Conservation (phyloP, 2,329 filamentous ascomycete species). For the Phaeosphaeriaceae sp. region DNA sequence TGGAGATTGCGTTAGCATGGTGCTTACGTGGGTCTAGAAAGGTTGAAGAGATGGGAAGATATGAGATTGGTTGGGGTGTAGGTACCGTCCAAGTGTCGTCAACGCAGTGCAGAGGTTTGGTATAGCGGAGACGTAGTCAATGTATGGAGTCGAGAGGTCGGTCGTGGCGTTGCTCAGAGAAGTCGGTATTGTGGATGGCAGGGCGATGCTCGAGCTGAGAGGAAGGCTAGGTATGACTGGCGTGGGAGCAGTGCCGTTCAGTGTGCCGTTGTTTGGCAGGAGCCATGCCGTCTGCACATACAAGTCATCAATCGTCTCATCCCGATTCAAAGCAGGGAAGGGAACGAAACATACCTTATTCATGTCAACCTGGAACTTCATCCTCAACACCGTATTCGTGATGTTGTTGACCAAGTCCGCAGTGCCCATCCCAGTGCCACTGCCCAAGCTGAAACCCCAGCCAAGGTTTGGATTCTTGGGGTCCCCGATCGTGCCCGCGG, state of each 20-base stretch:
- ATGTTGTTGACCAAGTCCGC: constrained; percentile 44
- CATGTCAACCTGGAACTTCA: constrained; percentile 41
- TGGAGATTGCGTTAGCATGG: not conserved
- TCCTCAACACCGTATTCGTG: constrained; percentile 37
- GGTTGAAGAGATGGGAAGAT: no score
- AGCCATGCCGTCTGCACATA: constrained; percentile 28
- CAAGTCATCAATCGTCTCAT: constrained; percentile 4
- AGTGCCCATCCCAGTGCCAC: constrained; percentile 30
- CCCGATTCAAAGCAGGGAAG: no score
- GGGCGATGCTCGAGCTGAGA: constrained; percentile 20
- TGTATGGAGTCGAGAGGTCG: constrained; percentile 33
- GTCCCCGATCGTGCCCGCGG: constrained; percentile 37
- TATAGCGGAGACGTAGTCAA: constrained; percentile 40
- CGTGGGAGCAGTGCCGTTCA: constrained; percentile 14
- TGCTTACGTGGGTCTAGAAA: constrained; percentile 18
- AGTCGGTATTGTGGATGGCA: constrained; percentile 19
- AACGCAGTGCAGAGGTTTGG: constrained; percentile 38
- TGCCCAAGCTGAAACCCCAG: constrained; percentile 32
- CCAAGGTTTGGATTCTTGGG: constrained; percentile 36
- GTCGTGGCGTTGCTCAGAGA: constrained; percentile 20
- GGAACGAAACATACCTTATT: constrained; percentile 37
- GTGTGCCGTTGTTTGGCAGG: constrained; percentile 9
- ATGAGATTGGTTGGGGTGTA: no score
- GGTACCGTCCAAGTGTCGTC: constrained; percentile 36
- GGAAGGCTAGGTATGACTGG: constrained; percentile 23